A percentile compares a stretch with the other conserved stretches of the same genome.
phyloP scores from a whole-genome alignment of 306 rosid species.

The Quercus aquifolioides region DNA sequence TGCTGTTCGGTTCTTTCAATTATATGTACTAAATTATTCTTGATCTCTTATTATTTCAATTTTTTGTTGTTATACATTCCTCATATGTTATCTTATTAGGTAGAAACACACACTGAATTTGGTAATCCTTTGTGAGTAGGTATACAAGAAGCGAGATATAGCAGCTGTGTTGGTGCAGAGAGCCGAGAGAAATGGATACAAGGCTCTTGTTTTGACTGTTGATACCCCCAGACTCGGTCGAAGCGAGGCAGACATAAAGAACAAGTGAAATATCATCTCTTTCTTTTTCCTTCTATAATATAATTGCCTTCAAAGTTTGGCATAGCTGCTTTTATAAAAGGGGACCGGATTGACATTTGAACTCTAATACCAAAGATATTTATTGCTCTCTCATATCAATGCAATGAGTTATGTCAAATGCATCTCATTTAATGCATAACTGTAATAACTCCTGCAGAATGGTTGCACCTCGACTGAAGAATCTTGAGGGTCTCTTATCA shows the following conservation, averaged over 20 bases:
- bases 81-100: not conserved
- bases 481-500: slow-evolving; percentile 55
- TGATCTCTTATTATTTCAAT: not conserved
- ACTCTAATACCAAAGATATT: too few species aligned
- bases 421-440: not conserved
- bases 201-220: slow-evolving; percentile 58
- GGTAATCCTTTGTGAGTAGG: slow-evolving; percentile 23
- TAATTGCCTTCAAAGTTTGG: not conserved
- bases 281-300: not conserved
- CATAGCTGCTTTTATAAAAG: not conserved
- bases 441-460: slow-evolving; percentile 35
- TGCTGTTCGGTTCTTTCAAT: slow-evolving; percentile 64
- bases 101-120: not conserved
- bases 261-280: slow-evolving; percentile 33
- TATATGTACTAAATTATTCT: slow-evolving; percentile 39
- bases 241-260: slow-evolving; percentile 70
- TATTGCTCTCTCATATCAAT: not conserved
- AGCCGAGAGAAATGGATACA: slow-evolving; percentile 60
- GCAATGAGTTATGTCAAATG: not conserved
- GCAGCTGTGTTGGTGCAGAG: slow-evolving; percentile 43
- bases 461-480: slow-evolving; percentile 48
- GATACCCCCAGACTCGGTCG: slow-evolving; percentile 60
- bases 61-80: not conserved
- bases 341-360: too few species aligned
- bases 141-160: slow-evolving; percentile 52